Conservation (phyloP, 2,329 filamentous ascomycete genomes). For the Penicillium expansum region DNA sequence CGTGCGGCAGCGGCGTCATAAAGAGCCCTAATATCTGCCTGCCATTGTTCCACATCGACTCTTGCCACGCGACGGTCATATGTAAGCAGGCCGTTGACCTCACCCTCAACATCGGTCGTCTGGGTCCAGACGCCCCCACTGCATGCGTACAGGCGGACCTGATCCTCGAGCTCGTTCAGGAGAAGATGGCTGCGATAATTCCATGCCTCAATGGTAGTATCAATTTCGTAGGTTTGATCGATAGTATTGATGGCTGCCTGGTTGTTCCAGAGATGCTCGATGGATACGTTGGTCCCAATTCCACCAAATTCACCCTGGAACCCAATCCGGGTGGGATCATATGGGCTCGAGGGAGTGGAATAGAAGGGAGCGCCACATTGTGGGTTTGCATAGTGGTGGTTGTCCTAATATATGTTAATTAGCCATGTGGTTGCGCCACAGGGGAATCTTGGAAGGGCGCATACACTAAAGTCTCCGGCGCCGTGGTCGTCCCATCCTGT, state of each 20-base stretch:
- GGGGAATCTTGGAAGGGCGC: background rate
- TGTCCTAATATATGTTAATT: conserved; percentile 48
- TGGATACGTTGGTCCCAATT: conserved; percentile 63
- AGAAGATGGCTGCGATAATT: conserved; percentile 63
- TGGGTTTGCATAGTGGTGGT: conserved; percentile 69
- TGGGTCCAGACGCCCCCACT: conserved; percentile 70
- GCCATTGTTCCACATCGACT: conserved; percentile 59
- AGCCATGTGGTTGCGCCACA: background rate
- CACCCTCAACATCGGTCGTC: conserved; percentile 71
- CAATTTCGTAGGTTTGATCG: conserved; percentile 67
- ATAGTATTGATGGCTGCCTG: conserved; percentile 58
- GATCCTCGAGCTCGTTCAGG: conserved; percentile 48
- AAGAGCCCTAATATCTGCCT: conserved; percentile 56
- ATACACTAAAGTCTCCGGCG: conserved; percentile 59
- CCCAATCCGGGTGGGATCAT: conserved; percentile 59
- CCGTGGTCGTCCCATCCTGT: conserved; percentile 68
- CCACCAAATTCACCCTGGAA: conserved; percentile 72
- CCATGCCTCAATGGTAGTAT: conserved; percentile 57
- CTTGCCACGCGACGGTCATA: conserved; percentile 62
- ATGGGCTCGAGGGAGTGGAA: conserved; percentile 55
- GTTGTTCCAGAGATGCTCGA: conserved; percentile 65
- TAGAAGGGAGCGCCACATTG: conserved; percentile 70
- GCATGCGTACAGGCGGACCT: conserved; percentile 58
- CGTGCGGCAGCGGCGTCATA: conserved; percentile 53
- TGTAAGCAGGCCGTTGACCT: conserved; percentile 69